Evolutionary conservation across 2,329 filamentous ascomycete genomes (phyloP), one percentile per base, ranked within the genome.

Genomic region (Pseudogymnoascus sp.): DNA sequence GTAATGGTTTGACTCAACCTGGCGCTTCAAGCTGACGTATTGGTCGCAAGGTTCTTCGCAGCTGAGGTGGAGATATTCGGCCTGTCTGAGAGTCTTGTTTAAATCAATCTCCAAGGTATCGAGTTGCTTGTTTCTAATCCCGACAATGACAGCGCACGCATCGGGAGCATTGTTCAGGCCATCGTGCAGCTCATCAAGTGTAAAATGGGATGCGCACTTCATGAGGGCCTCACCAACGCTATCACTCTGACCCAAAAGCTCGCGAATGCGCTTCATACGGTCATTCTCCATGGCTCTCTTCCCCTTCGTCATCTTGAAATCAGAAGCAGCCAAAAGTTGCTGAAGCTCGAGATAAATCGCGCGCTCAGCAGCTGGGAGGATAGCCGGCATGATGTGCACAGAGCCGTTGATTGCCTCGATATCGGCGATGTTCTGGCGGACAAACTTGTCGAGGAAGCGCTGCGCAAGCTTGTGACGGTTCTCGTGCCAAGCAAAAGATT

Each of bases 301-400:
- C 0, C 71, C 69, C 63, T 74, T 77, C 60, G 45, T 64, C 16
- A 69, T 65, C 31, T 69, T 67, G 75, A 84, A 81, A 28, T 80
- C 78, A 5, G 79, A 75, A 0, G 80, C 76, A 55, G 79, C 79
- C 1, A 86, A 67, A 49, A 82, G 78, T 62, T 83, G 79, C 4
- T 80, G 80, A 0, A 85, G 72, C 66, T 86, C 83, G 0, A 80
- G 73, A 67, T 87, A 87, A 0, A 82, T 71, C 1, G 77, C 77
- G 28, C 75, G 75, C 64, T 88, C 83, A 0, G 75, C 77, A 0
- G 78, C 70, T 5, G 77, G 75, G 1, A 83, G 74, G 0, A 71
- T 65, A 1, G 83, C 70, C 0, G 79, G 72, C 16, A 77, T 65
- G 3, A 83, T 71, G 21, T 77, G 71, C 31, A 82, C 78, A 1